Conservation (phyloP, 1,139 yeast genomes). For the Candida sanyaensis region DNA sequence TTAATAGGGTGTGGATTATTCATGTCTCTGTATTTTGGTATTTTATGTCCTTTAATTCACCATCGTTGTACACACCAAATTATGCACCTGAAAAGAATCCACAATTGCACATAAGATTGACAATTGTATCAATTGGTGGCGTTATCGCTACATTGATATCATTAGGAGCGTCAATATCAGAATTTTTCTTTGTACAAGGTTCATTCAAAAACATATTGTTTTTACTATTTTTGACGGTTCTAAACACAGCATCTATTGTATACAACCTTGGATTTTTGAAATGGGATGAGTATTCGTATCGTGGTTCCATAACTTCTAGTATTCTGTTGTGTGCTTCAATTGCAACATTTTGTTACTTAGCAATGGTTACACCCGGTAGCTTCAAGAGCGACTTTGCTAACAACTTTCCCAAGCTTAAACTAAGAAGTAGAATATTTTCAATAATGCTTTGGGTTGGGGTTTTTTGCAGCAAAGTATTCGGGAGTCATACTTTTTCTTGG, state of each 20-base stretch:
- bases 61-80: constrained; percentile 68
- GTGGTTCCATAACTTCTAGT: constrained; percentile 55
- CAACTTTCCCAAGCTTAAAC: constrained; percentile 53
- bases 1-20: constrained; percentile 81
- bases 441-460: constrained; percentile 67
- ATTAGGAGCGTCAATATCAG: constrained; percentile 61
- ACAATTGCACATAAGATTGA: constrained; percentile 14
- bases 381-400: constrained; percentile 32
- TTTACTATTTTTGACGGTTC: constrained; percentile 40
- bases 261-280: constrained; percentile 60
- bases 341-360: constrained; percentile 58
- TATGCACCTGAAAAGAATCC: constrained; percentile 38
- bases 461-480: constrained; percentile 66
- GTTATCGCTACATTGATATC: constrained; percentile 65
- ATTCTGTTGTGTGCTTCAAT: constrained; percentile 63
- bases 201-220: constrained; percentile 63
- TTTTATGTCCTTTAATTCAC: constrained; percentile 76
- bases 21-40: constrained; percentile 82
- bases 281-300: constrained; percentile 46
- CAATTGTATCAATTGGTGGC: constrained; percentile 65
- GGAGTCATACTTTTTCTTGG: constrained; percentile 83
- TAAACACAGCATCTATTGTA: constrained; percentile 64
- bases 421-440: constrained; percentile 58
- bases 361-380: constrained; percentile 46
- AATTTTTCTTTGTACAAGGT: constrained; percentile 66